Conservation (phyloP, 257 asterid species). For the Scutellaria minor region DNA sequence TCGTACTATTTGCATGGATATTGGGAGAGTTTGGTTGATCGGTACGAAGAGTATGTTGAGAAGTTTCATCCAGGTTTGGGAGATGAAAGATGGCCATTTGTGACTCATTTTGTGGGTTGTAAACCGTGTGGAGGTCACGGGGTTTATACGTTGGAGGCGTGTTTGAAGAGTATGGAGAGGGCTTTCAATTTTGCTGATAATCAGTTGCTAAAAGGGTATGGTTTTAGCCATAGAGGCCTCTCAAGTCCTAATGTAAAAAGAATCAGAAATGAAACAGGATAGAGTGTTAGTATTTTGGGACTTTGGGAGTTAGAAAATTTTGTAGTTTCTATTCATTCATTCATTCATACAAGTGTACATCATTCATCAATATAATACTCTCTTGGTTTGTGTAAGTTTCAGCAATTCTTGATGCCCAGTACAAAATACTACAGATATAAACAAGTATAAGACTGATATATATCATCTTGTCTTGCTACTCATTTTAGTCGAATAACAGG, state of each 20-base stretch:
- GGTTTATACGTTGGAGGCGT: conserved; percentile 53
- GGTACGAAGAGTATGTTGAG: conserved; percentile 44
- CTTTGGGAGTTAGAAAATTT: neutral
- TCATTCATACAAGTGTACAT: neutral
- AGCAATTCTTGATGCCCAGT: neutral
- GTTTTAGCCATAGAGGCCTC: conserved; percentile 48
- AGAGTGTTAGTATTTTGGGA: neutral
- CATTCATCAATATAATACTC: conserved; percentile 7
- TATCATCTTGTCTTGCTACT: neutral
- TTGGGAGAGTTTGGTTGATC: conserved; percentile 53
- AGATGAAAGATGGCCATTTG: conserved; percentile 64
- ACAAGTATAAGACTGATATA: neutral
- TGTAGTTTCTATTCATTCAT: neutral
- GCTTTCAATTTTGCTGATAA: conserved; percentile 64
- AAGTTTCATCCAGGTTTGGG: conserved; percentile 43
- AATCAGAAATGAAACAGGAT: conserved; percentile 43
- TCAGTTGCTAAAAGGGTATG: conserved; percentile 51
- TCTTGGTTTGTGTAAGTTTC: neutral
- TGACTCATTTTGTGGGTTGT: conserved; percentile 62
- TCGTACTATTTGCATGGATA: conserved; percentile 55
- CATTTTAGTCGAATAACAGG: conserved; percentile 58
- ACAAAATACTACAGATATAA: neutral
- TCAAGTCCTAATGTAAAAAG: conserved; percentile 49
- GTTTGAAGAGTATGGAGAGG: conserved; percentile 54
- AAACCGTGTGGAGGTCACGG: conserved; percentile 53